These are phyloP conservation scores for Tylopilus intermedius DNA, from an alignment of 768 basidiomycete genomes.

Conservation along the genomic window DNA sequence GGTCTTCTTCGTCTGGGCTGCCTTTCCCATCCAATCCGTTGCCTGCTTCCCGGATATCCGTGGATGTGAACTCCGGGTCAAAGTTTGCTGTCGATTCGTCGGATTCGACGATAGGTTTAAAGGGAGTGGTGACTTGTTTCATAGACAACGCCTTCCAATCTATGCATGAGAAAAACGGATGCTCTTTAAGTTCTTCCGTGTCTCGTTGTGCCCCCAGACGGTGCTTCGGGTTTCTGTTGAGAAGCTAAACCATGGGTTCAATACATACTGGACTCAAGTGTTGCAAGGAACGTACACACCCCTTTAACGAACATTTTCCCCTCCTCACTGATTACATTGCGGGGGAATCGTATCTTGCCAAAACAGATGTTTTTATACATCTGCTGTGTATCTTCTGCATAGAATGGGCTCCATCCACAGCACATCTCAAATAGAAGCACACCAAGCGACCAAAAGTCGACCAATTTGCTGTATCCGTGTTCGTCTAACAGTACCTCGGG, in stretches of 20 bases:
- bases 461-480: slow-evolving; percentile 96
- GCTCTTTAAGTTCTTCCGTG: slow-evolving; percentile 91
- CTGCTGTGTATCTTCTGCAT: slow-evolving; percentile 97
- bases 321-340: slow-evolving; percentile 93
- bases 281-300: slow-evolving; percentile 47
- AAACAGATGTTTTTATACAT: slow-evolving; percentile 99
- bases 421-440: slow-evolving; percentile 99
- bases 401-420: slow-evolving; percentile 99
- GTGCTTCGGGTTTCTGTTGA: slow-evolving; percentile 98
- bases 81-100: slow-evolving; percentile 99
- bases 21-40: slow-evolving; percentile 44
- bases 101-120: slow-evolving; percentile 96
- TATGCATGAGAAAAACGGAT: slow-evolving; percentile 86
- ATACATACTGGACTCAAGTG: slow-evolving; percentile 9
- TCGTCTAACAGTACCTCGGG: slow-evolving; percentile 98
- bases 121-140: slow-evolving; percentile 93
- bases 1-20: slow-evolving; percentile 54
- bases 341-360: slow-evolving; percentile 97
- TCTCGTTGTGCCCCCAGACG: slow-evolving; percentile 89
- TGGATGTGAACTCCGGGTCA: slow-evolving; percentile 94
- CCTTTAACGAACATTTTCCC: slow-evolving; percentile 99
- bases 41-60: slow-evolving; percentile 76
- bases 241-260: slow-evolving; percentile 52
- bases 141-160: slow-evolving; percentile 86
- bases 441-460: slow-evolving; percentile 97